Evolutionary conservation across 2,329 filamentous ascomycete species (phyloP), one percentile per base, ranked within the genome.

Genomic region (Setomelanomma holmii): DNA sequence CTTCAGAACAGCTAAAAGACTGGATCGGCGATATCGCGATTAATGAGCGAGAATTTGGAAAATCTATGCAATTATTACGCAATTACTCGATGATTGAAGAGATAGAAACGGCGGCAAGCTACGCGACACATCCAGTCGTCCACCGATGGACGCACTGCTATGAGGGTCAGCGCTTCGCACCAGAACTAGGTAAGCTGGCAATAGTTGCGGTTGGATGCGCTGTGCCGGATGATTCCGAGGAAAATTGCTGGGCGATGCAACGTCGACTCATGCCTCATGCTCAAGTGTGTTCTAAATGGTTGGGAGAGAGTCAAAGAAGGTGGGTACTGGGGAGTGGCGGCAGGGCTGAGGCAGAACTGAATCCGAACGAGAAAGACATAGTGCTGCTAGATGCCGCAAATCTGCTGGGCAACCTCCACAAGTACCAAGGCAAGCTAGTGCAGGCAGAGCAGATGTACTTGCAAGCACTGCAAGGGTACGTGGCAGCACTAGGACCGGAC

Each of bases 41-140:
- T 12, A 58, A 51, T 20, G 45, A 61, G 46, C 44, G 66, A 4
- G 40, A 20, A 40, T 70, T 67, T 24, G 49, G 40, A 16, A 39
- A 38, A 40, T 59, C 60, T 8, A 53, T 68, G 39, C 44, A 50
- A n/a, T 47, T 65, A 14, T 54, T 71, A 20, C 53, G 45, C n/a
- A 60, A 49, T 45, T 70, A 70, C 59, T 69, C 63, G 23, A 55
- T 70, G 14, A 51, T 61, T 1, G 53, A 68, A 52, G 41, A 14
- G 23, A 59, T 40, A 38, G 53, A 49, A 55, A 53, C 40, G 21
- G 49, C 42, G 4, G 33, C 19, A 22, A 55, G 51, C 53, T 59
- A 65, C 35, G 35, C 58, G 36, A 65, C 53, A 21, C 58, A 67
- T 50, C 56, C 55, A 27, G 52, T 67, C 3, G 53, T 64, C 5